A percentile compares a stretch with the other conserved stretches of the same genome.
phyloP scores from a whole-genome alignment of 164 flowering plant genomes.

The Amborella trichopoda region DNA sequence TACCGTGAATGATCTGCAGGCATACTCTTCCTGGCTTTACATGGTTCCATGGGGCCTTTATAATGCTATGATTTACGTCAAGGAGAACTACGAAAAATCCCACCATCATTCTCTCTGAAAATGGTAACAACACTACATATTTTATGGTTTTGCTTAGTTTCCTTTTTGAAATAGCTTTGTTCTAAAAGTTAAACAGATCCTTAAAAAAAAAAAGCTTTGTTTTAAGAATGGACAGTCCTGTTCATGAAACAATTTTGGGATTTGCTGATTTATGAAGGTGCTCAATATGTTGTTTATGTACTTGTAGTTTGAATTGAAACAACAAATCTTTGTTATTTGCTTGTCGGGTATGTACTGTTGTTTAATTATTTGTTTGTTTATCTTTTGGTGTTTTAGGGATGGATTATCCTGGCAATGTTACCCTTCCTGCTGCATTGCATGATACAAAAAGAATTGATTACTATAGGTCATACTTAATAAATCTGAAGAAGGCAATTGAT shows the following conservation, averaged over 20 bases:
- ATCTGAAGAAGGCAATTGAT: conserved; percentile 60
- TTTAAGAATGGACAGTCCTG: too few relatives aligned
- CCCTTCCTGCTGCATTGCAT: conserved; percentile 39
- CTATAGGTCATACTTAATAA: conserved; percentile 41
- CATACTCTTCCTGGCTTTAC: conserved; percentile 61
- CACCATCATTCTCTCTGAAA: conserved; percentile 45
- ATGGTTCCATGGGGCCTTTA: conserved; percentile 70
- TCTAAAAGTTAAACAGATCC: too few relatives aligned
- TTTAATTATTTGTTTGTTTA: too few relatives aligned
- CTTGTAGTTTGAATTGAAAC: too few relatives aligned
- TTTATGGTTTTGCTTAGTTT: neutral
- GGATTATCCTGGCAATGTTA: conserved; percentile 83
- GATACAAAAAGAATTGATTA: conserved; percentile 56
- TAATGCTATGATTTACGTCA: conserved; percentile 50
- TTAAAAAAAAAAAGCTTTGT: too few relatives aligned
- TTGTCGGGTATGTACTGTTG: too few relatives aligned
- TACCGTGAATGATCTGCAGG: conserved; percentile 17
- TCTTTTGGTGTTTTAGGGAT: too few relatives aligned
- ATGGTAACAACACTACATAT: conserved; percentile 22
- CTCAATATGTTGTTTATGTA: too few relatives aligned
- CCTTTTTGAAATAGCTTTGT: neutral
- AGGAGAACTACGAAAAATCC: conserved; percentile 59
- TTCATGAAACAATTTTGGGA: too few relatives aligned
- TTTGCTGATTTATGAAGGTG: too few relatives aligned
- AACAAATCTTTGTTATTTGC: too few relatives aligned